Base-by-base conservation (phyloP, 768 basidiomycete species). In the Agaricus subrufescens region DNA sequence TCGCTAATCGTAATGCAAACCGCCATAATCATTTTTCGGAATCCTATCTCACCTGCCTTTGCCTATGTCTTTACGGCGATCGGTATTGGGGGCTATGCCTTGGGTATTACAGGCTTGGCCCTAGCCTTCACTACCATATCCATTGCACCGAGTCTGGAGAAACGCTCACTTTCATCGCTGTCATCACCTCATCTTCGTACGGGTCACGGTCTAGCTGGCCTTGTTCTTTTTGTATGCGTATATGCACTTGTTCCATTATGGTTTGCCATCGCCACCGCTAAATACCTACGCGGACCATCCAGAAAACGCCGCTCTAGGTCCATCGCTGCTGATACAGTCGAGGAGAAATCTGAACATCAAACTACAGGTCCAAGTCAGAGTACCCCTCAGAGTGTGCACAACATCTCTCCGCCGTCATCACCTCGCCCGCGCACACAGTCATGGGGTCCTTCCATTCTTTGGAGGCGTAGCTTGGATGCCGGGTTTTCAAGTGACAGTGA, bases 61-160 rank as follows among this genome's bases (percentile, higher is more conserved):
- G 37, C 43, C 34, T 47, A 76, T 50, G 48, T 75, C 54, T 77
- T 72, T 57, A 46, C 72, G 2, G 67, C 66, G 12, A 56, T 77
- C 19, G 59, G 73, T 12, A 50, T 85, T 30, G 62, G 62, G 14
- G 68, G 72, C 29, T 89, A 83, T 62, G 82, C 73, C 12, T 62
- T 83, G 26, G 90, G 90, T 29, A 61, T 91, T 19, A 83, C 72
- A 27, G 87, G 87, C 9, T 66, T 91, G 46, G 79, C 73, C 15
- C 73, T 79, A 2, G 76, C 87, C 6, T 89, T 91, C 68, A 84
- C 83, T 1, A 77, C 83, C 42, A 77, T 81, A 52, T 71, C 71
- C 10, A 62, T 69, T 25, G 61, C 69, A 40, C 59, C 62, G n/a
- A 56, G 54, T 27, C 30, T 70, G 6, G 53, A 65, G 43, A 75